Conservation (phyloP, 2,329 filamentous ascomycete genomes). For the Talaromyces sp. region DNA sequence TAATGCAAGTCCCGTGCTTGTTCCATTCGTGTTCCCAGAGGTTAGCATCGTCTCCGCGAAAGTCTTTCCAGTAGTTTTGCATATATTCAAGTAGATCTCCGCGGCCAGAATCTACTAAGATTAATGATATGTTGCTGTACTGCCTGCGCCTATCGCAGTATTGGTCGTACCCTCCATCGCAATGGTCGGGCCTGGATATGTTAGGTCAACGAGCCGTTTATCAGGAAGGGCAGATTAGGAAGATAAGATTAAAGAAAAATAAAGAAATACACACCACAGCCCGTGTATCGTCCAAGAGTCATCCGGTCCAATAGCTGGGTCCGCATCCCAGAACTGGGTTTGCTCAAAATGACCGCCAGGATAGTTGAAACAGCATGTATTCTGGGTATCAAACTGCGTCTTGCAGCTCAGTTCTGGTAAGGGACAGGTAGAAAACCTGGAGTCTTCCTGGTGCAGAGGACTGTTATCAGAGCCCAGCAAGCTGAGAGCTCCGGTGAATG, state of each 20-base stretch:
- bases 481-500: slow-evolving; percentile 25
- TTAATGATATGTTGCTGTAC: slow-evolving; percentile 62
- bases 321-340: slow-evolving; percentile 74
- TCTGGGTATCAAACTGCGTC: slow-evolving; percentile 54
- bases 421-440: slow-evolving; percentile 24
- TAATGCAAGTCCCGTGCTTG: slow-evolving; percentile 72
- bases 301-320: slow-evolving; percentile 58
- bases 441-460: slow-evolving; percentile 4
- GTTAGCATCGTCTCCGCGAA: slow-evolving; percentile 56
- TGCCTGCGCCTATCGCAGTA: slow-evolving; percentile 59
- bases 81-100: slow-evolving; percentile 60
- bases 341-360: slow-evolving; percentile 66
- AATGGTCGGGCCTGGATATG: slow-evolving; percentile 54
- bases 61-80: slow-evolving; percentile 67
- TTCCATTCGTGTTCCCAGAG: slow-evolving; percentile 73
- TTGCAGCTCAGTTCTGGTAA: slow-evolving; percentile 54
- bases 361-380: slow-evolving; percentile 70
- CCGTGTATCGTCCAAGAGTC: slow-evolving; percentile 73
- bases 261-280: slow-evolving; percentile 46
- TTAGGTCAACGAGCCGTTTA: background rate
- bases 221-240: background rate
- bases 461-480: slow-evolving; percentile 17
- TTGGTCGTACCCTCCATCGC: slow-evolving; percentile 64
- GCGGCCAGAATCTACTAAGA: slow-evolving; percentile 52
- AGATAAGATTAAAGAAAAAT: background rate